A percentile compares a stretch with the other conserved stretches of the same genome.
Conservation (phyloP, 441 rosid species). For the Pelargonium citronellum region DNA sequence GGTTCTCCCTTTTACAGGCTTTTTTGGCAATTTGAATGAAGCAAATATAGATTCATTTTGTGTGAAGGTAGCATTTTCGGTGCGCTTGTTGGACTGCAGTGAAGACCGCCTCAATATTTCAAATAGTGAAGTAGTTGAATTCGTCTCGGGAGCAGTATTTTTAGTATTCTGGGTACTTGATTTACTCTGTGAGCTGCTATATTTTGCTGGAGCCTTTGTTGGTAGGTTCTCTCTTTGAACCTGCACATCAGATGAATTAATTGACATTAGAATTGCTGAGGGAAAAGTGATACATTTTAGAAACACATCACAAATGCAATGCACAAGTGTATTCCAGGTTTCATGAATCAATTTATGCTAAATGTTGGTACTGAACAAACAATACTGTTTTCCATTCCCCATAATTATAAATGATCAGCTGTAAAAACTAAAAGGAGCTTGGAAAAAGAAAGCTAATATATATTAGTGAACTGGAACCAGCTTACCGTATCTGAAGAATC, state of each 20-base stretch:
- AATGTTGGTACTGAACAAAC: background rate
- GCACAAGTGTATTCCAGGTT: too few species aligned
- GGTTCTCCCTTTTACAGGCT: constrained; percentile 21
- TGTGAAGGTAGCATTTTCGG: constrained; percentile 28
- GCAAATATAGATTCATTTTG: constrained; percentile 64
- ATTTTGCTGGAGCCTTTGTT: constrained; percentile 50
- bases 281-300: too few species aligned
- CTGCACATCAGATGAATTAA: constrained; percentile 30
- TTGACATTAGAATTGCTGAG: constrained; percentile 11
- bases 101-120: constrained; percentile 66
- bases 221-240: constrained; percentile 42
- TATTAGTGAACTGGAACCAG: background rate
- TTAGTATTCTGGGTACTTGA: constrained; percentile 18
- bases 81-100: constrained; percentile 31
- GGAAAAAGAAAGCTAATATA: too few species aligned
- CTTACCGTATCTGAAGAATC: constrained; percentile 56
- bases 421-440: too few species aligned
- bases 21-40: constrained; percentile 68
- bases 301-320: too few species aligned
- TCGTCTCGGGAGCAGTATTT: constrained; percentile 20
- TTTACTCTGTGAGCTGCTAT: constrained; percentile 48
- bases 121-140: constrained; percentile 47
- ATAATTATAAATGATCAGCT: background rate
- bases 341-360: background rate
- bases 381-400: background rate